These are phyloP conservation scores for Penicillium cataractarum DNA, from an alignment of 495 filamentous ascomycete genomes.

Conservation along the genomic window DNA sequence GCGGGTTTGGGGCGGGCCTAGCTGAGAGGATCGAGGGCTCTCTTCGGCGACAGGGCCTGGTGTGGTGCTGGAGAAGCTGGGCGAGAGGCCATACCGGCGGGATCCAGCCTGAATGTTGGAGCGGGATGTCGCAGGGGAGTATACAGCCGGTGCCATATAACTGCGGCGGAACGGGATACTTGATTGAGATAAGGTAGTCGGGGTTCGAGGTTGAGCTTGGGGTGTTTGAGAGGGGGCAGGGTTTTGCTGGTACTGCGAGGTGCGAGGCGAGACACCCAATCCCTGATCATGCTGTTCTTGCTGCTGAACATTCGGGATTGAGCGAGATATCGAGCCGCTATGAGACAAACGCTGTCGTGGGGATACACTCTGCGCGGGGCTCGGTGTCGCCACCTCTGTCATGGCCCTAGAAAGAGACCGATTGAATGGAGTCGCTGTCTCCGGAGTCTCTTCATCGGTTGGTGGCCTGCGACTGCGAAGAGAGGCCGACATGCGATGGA, in stretches of 20 bases:
- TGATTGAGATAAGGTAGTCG: slow-evolving; percentile 42
- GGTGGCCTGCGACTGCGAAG: slow-evolving; percentile 40
- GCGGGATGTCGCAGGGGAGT: slow-evolving; percentile 48
- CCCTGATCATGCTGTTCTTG: slow-evolving; percentile 31
- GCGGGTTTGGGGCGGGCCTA: slow-evolving; percentile 38
- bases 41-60: slow-evolving; percentile 29
- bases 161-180: slow-evolving; percentile 47
- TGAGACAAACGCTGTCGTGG: slow-evolving; percentile 45
- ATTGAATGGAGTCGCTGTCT: slow-evolving; percentile 25
- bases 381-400: slow-evolving; percentile 41
- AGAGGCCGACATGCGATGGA: slow-evolving; percentile 45
- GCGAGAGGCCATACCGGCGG: slow-evolving; percentile 47
- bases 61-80: slow-evolving; percentile 31
- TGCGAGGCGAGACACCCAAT: slow-evolving; percentile 27
- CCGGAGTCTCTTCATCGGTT: slow-evolving; percentile 37
- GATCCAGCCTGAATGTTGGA: slow-evolving; percentile 50
- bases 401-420: slow-evolving; percentile 46
- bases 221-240: slow-evolving; percentile 28
- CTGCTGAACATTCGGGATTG: slow-evolving; percentile 27
- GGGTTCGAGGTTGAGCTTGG: slow-evolving; percentile 42
- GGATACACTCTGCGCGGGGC: slow-evolving; percentile 33
- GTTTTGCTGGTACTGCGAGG: slow-evolving; percentile 24
- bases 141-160: slow-evolving; percentile 41
- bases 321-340: slow-evolving; percentile 42
- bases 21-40: slow-evolving; percentile 24